Evolutionary conservation across 1,139 yeast species (phyloP).

Genomic region (Yarrowia galli): DNA sequence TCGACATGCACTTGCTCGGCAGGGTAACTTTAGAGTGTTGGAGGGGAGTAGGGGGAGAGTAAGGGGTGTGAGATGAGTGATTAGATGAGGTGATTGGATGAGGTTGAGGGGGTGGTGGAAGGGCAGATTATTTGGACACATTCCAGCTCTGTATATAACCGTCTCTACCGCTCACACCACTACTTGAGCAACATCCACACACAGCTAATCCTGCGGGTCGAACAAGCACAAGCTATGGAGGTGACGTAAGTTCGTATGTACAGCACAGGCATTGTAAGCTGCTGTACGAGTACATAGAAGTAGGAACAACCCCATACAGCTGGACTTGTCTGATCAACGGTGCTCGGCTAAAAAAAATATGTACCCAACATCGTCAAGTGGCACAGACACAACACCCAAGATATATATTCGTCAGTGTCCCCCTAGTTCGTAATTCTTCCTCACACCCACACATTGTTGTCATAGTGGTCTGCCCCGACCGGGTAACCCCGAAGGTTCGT

Average conservation of each 20-base stretch:
- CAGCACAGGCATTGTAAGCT: background rate
- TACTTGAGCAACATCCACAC: too few species aligned
- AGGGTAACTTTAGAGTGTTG: background rate
- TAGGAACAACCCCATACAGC: background rate
- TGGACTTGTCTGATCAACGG: background rate
- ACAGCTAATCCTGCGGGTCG: too few species aligned
- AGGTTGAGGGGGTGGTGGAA: too few species aligned
- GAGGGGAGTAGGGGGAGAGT: background rate
- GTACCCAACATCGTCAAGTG: background rate
- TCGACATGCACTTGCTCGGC: constrained; percentile 32
- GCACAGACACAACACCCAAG: background rate
- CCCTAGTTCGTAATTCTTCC: too few species aligned
- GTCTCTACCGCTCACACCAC: too few species aligned
- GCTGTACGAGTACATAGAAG: too few species aligned
- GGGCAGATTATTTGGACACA: too few species aligned
- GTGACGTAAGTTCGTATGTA: too few species aligned
- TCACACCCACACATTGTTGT: too few species aligned
- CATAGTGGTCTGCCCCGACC: background rate
- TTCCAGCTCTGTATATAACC: too few species aligned
- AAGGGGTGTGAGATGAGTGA: background rate
- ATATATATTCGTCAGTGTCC: too few species aligned
- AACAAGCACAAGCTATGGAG: too few species aligned
- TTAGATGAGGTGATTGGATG: background rate
- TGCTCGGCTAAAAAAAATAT: background rate
- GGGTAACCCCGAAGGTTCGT: constrained; percentile 36